Base-by-base conservation (phyloP, 768 basidiomycete genomes). In the Tricholoma furcatifolium region DNA sequence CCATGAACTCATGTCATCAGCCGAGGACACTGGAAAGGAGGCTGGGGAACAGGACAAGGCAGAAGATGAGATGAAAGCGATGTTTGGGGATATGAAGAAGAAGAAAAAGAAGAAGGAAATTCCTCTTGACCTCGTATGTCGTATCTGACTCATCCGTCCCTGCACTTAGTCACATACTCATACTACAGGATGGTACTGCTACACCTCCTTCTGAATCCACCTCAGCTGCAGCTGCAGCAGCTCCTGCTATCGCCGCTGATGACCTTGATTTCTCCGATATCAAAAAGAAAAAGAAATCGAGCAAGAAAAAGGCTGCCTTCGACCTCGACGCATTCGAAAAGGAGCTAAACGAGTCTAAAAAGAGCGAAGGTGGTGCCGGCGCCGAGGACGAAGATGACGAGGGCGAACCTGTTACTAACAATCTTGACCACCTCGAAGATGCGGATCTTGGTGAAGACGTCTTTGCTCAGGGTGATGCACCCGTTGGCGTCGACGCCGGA, bases 251-350 rank as follows among this genome's bases (percentile, higher is more conserved):
- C 51, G 76, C 76, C 4, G 75, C 81, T 10, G 92, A 89, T 56
- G 94, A 94, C 61, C 78, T 95, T 53, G 91, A 93, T 73, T 98
- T 98, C 68, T 92, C 90, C 6, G 96, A 98, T 67, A 78, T 98
- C 69, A 97, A 98, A 77, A 96, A 94, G 79, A 95, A 95, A 78
- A 95, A 93, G 74, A 94, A 94, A 66, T 78, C 80, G 27, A 73
- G 80, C 55, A 86, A 87, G 74, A 96, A 95, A 76, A 98, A 96
- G 74, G 82, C 87, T 17, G 84, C 90, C 2, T 85, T 89, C 47
- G 92, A 94, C 67, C 74, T 96, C 62, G 93, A 96, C 66, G 94
- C 91, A 1, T 96, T 97, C 62, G 94, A 96, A 77, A 93, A 92
- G 70, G 92, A 94, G 70, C 74, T 96, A 39, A 85, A 84, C 57